Evolutionary conservation across 805 yeast species (phyloP).

Genomic region (Ogataea pilisensis): DNA sequence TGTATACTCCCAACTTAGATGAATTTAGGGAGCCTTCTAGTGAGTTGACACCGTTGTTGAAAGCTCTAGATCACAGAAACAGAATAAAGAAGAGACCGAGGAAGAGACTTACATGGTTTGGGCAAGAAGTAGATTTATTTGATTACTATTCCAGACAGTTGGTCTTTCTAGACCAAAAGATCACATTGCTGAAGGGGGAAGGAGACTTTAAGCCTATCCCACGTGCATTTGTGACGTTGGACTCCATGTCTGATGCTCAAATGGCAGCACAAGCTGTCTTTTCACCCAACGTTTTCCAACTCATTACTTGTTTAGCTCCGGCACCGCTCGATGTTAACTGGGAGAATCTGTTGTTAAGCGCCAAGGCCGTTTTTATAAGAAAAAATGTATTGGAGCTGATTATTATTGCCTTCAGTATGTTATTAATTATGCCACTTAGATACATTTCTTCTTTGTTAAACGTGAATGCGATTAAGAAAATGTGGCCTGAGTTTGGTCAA

Average conservation of each 20-base stretch:
- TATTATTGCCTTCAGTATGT: constrained; percentile 46
- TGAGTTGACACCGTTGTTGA: constrained; percentile 20
- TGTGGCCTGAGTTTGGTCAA: constrained; percentile 59
- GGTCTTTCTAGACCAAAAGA: constrained; percentile 35
- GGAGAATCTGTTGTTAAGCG: constrained; percentile 49
- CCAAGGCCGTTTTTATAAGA: constrained; percentile 33
- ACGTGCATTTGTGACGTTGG: constrained; percentile 82
- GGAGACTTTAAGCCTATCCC: constrained; percentile 38
- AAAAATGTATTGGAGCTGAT: constrained; percentile 31
- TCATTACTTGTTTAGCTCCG: constrained; percentile 85
- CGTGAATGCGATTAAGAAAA: constrained; percentile 48
- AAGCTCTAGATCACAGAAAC: constrained; percentile 14
- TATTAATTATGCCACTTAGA: constrained; percentile 51
- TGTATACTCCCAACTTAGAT: constrained; percentile 10
- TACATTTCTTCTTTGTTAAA: constrained; percentile 55
- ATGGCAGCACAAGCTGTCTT: constrained; percentile 95
- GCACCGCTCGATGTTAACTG: constrained; percentile 95
- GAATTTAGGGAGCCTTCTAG: constrained; percentile 1
- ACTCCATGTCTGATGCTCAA: constrained; percentile 91
- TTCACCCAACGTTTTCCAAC: constrained; percentile 81
- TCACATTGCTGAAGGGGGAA: constrained; percentile 29
- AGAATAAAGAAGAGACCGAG: constrained; percentile 20
- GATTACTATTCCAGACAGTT: constrained; percentile 33
- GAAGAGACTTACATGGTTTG: constrained; percentile 20
- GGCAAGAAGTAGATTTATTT: constrained; percentile 32